A percentile compares a stretch with the other conserved stretches of the same genome.
Evolutionary conservation across 768 basidiomycete genomes (phyloP).

Genomic region (Gyrodon lividus): DNA sequence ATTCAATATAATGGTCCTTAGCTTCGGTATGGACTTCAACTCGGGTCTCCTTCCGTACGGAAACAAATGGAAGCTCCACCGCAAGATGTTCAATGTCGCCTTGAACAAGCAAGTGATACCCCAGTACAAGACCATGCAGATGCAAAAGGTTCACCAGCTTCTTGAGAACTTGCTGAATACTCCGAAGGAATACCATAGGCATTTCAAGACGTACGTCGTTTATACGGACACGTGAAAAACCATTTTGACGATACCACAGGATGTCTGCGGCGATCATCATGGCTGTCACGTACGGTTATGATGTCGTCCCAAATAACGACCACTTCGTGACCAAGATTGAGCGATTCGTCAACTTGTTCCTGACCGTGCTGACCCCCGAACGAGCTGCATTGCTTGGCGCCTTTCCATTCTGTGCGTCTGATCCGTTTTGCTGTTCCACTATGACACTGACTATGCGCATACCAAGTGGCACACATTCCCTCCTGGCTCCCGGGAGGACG

Average conservation of each 20-base stretch:
- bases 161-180: constrained; percentile 3
- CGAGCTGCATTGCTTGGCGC: too few species aligned
- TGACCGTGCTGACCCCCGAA: neutral
- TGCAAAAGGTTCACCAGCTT: constrained; percentile 6
- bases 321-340: constrained; percentile 8
- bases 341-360: constrained; percentile 1
- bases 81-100: too few species aligned
- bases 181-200: constrained; percentile 1
- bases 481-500: constrained; percentile 20
- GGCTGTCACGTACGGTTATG: constrained; percentile 12
- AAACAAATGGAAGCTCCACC: constrained; percentile 15
- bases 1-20: neutral
- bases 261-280: constrained; percentile 7
- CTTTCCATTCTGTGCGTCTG: constrained; percentile 9
- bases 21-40: too few species aligned
- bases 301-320: constrained; percentile 6
- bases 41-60: constrained; percentile 18
- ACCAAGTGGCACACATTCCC: constrained; percentile 7
- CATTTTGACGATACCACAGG: neutral
- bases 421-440: neutral
- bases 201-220: constrained; percentile 16
- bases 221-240: neutral
- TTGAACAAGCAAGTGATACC: constrained; percentile 3
- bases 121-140: constrained; percentile 4
- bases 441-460: neutral